Evolutionary conservation across 2,329 filamentous ascomycete genomes (phyloP), one percentile per base, ranked within the genome.

Genomic region (Mycogone perniciosa): DNA sequence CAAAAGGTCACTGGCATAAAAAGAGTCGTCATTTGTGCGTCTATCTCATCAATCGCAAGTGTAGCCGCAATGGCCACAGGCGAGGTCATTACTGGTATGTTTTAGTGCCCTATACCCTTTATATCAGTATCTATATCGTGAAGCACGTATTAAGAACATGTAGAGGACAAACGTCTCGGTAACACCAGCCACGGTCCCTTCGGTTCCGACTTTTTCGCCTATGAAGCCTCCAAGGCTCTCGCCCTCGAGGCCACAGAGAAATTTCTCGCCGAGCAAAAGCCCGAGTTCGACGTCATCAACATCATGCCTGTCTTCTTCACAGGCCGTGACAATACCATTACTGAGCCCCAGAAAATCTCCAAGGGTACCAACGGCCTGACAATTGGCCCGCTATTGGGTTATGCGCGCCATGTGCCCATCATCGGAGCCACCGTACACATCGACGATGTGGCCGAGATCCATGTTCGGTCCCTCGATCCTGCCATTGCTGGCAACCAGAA

Each of bases 21-120:
- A 50, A 64, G 68, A 10, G 57, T 76, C 7, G 67, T 75, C 13
- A 69, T 76, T 45, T 75, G 73, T 2, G 68, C 64, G 5, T 74
- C 70, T 1, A 58, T 64, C 9, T 58, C 54, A 1, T 61, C 65
- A 35, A 46, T 62, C 6, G 50, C 45, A 7, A 39, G 40, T 7
- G 26, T 48, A 10, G 6, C 9, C 13, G n/a, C 20, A 9, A 5
- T 48, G 34, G 39, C 41, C 7, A 6, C 20, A 0, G 45, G 45
- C 40, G 11, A 11, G 10, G 20, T 13, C 38, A 27, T 48, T 7
- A 40, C 48, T 27, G 50, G 50, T 52, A 52, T 40, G 50, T 48
- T 5, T 29, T 48, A n/a, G 7, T 42, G 9, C n/a, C 8, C 5
- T n/a, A 20, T 37, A 34, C 1, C 20, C 20, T 20, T 20, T 20